A percentile compares a stretch with the other conserved stretches of the same genome.
phyloP scores from a whole-genome alignment of 2,329 filamentous ascomycete genomes.

The Fusarium brachygibbosum region DNA sequence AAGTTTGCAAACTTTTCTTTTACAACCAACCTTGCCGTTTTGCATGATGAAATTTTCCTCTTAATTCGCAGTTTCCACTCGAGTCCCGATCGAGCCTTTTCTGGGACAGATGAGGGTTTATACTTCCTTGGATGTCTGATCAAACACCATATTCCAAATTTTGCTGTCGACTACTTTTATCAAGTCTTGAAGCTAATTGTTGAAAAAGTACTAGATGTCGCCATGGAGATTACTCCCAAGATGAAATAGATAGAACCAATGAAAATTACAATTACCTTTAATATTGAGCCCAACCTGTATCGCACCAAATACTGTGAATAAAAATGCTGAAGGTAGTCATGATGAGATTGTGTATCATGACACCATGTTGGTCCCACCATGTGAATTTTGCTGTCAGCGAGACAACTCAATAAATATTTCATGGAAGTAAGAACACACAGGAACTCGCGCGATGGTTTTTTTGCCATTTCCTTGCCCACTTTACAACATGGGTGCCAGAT shows the following conservation, averaged over 20 bases:
- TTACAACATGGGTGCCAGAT: no score
- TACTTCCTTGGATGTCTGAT: constrained; percentile 85
- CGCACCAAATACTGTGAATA: background rate
- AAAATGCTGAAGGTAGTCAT: background rate
- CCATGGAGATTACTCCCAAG: background rate
- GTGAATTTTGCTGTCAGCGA: background rate
- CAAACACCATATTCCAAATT: constrained; percentile 44
- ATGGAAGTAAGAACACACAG: background rate
- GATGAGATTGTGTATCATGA: constrained; percentile 3
- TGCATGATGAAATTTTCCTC: constrained; percentile 79
- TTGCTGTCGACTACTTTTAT: constrained; percentile 22
- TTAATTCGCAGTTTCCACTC: constrained; percentile 92
- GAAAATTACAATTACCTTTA: background rate
- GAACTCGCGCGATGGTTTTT: background rate
- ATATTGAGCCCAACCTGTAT: background rate
- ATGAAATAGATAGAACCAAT: background rate
- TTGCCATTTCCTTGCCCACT: no score
- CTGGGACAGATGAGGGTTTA: constrained; percentile 76
- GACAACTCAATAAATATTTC: background rate
- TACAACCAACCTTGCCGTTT: constrained; percentile 26
- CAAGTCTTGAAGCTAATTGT: constrained; percentile 43
- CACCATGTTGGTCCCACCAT: background rate
- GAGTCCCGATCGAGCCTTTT: constrained; percentile 77
- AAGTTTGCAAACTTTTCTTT: constrained; percentile 32
- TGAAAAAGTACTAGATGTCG: constrained; percentile 30